Base-by-base conservation (phyloP, 208 protist genomes). In the Trypanosoma conorhini region DNA sequence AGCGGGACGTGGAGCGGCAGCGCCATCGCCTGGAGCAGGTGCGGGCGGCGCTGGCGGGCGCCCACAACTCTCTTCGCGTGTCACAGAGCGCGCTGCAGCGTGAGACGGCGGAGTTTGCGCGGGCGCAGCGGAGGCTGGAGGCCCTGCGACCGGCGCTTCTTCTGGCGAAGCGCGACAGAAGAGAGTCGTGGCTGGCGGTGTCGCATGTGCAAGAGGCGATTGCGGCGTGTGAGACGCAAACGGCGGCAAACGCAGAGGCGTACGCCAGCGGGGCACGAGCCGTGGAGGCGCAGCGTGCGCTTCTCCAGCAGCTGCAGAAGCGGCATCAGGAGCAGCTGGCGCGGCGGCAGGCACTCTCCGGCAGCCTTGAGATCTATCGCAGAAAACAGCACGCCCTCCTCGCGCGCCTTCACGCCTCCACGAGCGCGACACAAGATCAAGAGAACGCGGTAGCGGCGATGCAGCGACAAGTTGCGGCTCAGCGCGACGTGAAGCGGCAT, bases 131-230 rank as follows among this genome's bases (percentile, higher is more conserved):
- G 44, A 80, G 89, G 61, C 50, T 86, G 19, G 65, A 74, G 8
- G 73, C 62, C 3, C 61, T 83, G 57, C 85, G 81, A 44, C 24
- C 35, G 22, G 55, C 61, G 10, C 67, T 91, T 19, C 75, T 74
- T 24, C 64, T 73, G 5, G 71, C 72, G 13, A 72, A 88, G 12
- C 60, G 61, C 15, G 86, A 90, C 28, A 82, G 89, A 56, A 57
- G 42, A 15, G 79, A 85, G 44, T 85, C 76, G 55, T 50, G 84
- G 50, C 64, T 67, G 21, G 72, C 79, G 21, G 62, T 91, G 46
- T 76, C 76, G 46, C 70, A 79, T 1, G 77, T 94, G 21, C 58
- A 83, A 28, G 50, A 67, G 4, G 72, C 81, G 42, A 62, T 60
- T 13, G 72, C 51, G 21, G 61, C 57, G 31, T 55, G 84, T 33